Conservation (phyloP, 164 flowering plant species). For the Annona cherimola region DNA sequence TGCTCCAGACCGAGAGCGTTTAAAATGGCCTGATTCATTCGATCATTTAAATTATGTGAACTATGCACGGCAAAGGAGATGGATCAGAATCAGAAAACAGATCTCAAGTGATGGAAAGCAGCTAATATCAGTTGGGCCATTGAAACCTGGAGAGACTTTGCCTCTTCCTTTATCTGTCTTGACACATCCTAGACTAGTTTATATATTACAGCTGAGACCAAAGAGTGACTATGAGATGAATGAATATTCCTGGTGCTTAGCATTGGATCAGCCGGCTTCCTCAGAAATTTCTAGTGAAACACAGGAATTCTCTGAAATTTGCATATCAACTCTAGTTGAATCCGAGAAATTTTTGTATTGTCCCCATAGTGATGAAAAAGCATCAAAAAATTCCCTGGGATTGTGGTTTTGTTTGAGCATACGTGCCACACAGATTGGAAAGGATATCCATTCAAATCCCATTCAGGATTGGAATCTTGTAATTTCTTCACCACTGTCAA, state of each 20-base stretch:
- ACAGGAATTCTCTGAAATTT: conserved; percentile 41
- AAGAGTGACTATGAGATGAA: conserved; percentile 19
- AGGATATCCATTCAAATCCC: conserved; percentile 72
- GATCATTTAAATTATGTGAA: conserved; percentile 39
- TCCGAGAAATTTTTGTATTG: conserved; percentile 71
- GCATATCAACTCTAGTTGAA: conserved; percentile 58
- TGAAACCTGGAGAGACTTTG: conserved; percentile 70
- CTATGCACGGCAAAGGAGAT: conserved; percentile 73
- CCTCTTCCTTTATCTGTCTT: conserved; percentile 69
- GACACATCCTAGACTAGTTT: conserved; percentile 35
- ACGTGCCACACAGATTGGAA: conserved; percentile 75
- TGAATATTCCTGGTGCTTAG: conserved; percentile 82
- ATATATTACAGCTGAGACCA: conserved; percentile 59
- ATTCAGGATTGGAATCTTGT: conserved; percentile 84
- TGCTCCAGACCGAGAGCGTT: conserved; percentile 56
- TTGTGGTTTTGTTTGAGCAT: conserved; percentile 78
- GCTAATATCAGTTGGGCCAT: conserved; percentile 48
- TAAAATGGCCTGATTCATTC: conserved; percentile 66
- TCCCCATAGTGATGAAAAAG: conserved; percentile 42
- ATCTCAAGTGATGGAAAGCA: conserved; percentile 20
- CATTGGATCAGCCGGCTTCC: conserved; percentile 29
- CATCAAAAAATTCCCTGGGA: conserved; percentile 42
- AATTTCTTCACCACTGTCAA: conserved; percentile 65
- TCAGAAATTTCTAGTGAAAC: conserved; percentile 21
- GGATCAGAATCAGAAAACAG: conserved; percentile 60